phyloP scores from a whole-genome alignment of 352 stramenopile species.

The Pythium coloratum region DNA sequence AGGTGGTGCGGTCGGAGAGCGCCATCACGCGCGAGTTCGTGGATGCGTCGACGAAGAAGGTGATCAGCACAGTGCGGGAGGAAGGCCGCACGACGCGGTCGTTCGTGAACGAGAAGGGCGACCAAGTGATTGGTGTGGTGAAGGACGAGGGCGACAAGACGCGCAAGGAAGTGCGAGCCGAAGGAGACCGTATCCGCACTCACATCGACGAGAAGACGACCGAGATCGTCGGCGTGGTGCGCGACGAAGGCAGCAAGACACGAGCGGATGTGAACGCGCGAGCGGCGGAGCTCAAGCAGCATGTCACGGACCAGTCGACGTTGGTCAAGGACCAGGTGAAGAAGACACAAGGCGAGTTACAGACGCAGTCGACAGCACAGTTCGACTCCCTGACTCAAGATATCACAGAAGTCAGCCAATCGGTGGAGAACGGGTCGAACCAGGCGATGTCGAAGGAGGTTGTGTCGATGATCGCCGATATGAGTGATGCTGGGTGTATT shows the following conservation, averaged over 20 bases:
- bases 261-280: background rate
- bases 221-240: background rate
- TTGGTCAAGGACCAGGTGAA: conserved; percentile 1
- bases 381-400: too few species aligned
- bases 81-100: background rate
- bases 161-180: conserved; percentile 4
- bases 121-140: conserved; percentile 3
- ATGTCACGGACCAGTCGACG: background rate
- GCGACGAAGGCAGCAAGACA: conserved; percentile 2
- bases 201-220: conserved; percentile 10
- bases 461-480: background rate
- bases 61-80: background rate
- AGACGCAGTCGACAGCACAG: too few species aligned
- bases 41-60: conserved; percentile 4
- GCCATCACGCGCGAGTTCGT: conserved; percentile 7
- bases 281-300: background rate
- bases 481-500: background rate
- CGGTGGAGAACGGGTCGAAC: background rate
- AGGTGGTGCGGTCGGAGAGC: background rate
- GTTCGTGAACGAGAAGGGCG: conserved; percentile 5
- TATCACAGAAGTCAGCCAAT: too few species aligned
- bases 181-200: conserved; percentile 1
- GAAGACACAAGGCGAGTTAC: too few species aligned
- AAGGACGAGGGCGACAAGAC: conserved; percentile 13
- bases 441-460: conserved; percentile 1